These are phyloP conservation scores for Eucalyptus caleyi DNA, from an alignment of 345 rosid species.

Conservation along the genomic window DNA sequence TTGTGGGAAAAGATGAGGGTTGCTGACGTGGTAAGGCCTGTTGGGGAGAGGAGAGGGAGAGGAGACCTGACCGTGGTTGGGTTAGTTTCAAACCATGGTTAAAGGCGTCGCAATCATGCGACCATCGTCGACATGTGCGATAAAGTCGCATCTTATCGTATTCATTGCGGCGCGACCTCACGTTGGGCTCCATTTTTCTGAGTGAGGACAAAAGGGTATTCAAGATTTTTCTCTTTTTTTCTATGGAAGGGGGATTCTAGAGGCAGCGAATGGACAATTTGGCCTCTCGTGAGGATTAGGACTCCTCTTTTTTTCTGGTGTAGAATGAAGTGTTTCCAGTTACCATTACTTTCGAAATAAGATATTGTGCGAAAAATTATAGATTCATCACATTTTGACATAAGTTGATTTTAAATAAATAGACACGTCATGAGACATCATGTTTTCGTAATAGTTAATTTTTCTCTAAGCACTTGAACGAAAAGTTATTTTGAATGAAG, in stretches of 20 bases:
- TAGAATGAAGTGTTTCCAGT: neutral
- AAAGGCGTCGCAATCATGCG: neutral
- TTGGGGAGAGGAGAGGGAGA: too few species aligned
- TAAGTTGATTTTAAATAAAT: neutral
- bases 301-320: neutral
- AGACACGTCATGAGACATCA: accelerated
- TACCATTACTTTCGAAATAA: neutral
- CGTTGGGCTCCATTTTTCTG: neutral
- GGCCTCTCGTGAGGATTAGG: neutral
- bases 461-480: neutral
- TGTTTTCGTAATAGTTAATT: neutral
- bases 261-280: neutral
- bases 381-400: neutral
- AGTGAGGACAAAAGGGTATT: neutral
- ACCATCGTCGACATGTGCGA: neutral
- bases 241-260: neutral
- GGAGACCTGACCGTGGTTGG: neutral
- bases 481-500: neutral
- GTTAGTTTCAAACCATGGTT: neutral
- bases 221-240: neutral
- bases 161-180: neutral
- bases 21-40: neutral
- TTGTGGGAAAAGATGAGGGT: neutral
- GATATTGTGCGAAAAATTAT: neutral
- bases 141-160: neutral